phyloP scores from a whole-genome alignment of 78 protist genomes.

The Dictyostelium firmibasis region DNA sequence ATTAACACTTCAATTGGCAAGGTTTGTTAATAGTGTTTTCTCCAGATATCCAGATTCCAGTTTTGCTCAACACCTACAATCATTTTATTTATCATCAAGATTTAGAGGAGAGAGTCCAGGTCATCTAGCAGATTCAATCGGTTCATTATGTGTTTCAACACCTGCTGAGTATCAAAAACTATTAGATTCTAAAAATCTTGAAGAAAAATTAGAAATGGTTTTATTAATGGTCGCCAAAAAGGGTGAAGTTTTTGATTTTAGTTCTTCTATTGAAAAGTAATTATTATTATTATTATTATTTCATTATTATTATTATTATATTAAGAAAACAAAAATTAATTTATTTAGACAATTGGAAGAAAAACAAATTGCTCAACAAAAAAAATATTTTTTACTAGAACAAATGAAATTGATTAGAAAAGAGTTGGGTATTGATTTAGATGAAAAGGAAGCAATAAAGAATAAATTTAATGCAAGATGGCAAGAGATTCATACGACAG shows the following conservation, averaged over 20 bases:
- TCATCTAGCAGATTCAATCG: not conserved
- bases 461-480: constrained; percentile 54
- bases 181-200: not conserved
- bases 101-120: constrained; percentile 15
- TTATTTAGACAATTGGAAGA: constrained; percentile 53
- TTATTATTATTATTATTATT: not conserved
- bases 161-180: not conserved
- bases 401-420: constrained; percentile 46
- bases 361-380: constrained; percentile 36
- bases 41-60: constrained; percentile 1
- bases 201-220: not conserved
- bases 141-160: not conserved
- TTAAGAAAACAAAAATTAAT: not conserved
- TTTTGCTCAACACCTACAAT: not conserved
- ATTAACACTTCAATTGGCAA: constrained; percentile 30
- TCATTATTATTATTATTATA: not conserved
- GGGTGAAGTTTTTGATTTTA: constrained; percentile 18
- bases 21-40: not conserved
- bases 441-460: constrained; percentile 60
- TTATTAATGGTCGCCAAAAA: not conserved
- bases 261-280: constrained; percentile 30
- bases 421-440: constrained; percentile 59
- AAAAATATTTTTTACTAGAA: constrained; percentile 23
- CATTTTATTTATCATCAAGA: not conserved
- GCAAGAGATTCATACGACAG: not conserved